These are phyloP conservation scores for Rossbeevera mucosa DNA, from an alignment of 768 basidiomycete species.

Conservation along the genomic window DNA sequence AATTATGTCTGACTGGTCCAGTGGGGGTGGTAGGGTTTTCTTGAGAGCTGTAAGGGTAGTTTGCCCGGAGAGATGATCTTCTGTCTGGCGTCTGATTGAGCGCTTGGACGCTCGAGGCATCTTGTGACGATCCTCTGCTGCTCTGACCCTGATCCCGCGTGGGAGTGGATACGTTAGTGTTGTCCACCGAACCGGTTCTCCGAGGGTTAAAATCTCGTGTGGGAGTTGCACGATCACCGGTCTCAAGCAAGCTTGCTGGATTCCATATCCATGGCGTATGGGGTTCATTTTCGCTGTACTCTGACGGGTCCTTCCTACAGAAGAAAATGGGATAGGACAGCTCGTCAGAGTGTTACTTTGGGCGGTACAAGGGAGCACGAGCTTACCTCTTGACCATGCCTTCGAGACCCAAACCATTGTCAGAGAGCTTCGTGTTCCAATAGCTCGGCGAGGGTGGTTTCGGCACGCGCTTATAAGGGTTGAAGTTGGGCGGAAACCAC, in stretches of 20 bases:
- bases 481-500: conserved; percentile 34
- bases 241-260: conserved; percentile 40
- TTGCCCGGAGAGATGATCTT: conserved; percentile 8
- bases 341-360: conserved; percentile 8
- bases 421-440: conserved; percentile 49
- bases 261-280: conserved; percentile 78
- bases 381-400: conserved; percentile 61
- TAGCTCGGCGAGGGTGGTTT: conserved; percentile 63
- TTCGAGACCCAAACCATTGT: conserved; percentile 63
- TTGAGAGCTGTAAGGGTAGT: conserved; percentile 18
- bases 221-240: conserved; percentile 25
- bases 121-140: conserved; percentile 13
- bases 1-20: conserved; percentile 22
- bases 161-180: conserved; percentile 11
- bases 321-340: background rate
- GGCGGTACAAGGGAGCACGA: background rate
- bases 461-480: conserved; percentile 64
- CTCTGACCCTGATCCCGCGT: conserved; percentile 21
- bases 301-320: conserved; percentile 28
- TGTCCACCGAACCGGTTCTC: conserved; percentile 22
- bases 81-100: conserved; percentile 24
- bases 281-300: conserved; percentile 33
- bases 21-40: conserved; percentile 11
- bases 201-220: conserved; percentile 26
- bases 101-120: conserved; percentile 12